These are phyloP conservation scores for Linnemannia elongata DNA, from an alignment of 192 early-diverging fungal genomes.

Conservation along the genomic window DNA sequence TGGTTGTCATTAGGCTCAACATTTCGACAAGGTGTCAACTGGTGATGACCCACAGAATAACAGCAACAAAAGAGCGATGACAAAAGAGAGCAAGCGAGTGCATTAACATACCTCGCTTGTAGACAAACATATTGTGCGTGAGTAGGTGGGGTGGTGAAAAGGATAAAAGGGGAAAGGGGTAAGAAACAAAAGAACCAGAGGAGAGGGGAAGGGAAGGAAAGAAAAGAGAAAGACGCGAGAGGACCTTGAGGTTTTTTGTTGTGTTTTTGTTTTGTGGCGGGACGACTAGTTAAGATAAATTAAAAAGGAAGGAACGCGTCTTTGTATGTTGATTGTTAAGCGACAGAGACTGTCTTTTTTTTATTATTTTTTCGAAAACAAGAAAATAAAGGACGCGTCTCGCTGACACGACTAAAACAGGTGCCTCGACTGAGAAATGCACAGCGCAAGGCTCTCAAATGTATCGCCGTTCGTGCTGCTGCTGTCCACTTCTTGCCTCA, in stretches of 20 bases:
- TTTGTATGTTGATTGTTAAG: background rate
- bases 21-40: background rate
- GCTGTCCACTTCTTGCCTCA: background rate
- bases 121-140: constrained; percentile 43
- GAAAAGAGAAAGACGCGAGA: background rate
- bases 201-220: background rate
- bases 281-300: background rate
- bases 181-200: background rate
- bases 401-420: background rate
- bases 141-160: background rate
- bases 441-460: background rate
- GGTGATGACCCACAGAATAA: background rate
- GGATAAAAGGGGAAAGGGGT: background rate
- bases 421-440: background rate
- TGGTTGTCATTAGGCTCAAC: background rate
- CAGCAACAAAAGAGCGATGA: background rate
- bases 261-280: background rate
- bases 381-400: background rate
- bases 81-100: background rate
- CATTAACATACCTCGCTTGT: constrained; percentile 39
- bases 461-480: background rate
- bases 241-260: no score
- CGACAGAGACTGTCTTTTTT: background rate
- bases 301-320: background rate
- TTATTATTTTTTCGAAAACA: background rate